A percentile compares a stretch with the other conserved stretches of the same genome.
Conservation (phyloP, 2,329 filamentous ascomycete genomes). For the Bertia moriformis region DNA sequence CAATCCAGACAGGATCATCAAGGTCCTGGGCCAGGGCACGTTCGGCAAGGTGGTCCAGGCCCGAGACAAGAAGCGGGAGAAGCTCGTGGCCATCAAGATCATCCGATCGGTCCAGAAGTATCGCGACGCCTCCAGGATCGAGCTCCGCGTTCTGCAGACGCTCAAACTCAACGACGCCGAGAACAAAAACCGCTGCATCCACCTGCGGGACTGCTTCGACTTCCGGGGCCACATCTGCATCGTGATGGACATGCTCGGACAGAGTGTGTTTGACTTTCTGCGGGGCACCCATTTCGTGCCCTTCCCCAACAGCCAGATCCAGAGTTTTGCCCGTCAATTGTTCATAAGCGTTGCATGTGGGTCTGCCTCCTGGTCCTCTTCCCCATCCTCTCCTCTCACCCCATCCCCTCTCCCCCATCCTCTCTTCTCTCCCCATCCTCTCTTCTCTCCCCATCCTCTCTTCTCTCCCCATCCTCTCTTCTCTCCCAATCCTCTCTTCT, state of each 20-base stretch:
- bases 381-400: neutral
- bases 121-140: slow-evolving; percentile 86
- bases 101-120: slow-evolving; percentile 98
- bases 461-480: slow-evolving; percentile 1
- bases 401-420: neutral
- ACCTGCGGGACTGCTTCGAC: slow-evolving; percentile 91
- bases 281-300: slow-evolving; percentile 92
- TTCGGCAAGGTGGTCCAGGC: slow-evolving; percentile 99
- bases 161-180: slow-evolving; percentile 79
- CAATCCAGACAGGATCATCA: slow-evolving; percentile 64
- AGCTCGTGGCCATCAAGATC: slow-evolving; percentile 85
- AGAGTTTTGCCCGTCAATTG: slow-evolving; percentile 90
- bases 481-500: slow-evolving; percentile 8
- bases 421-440: neutral
- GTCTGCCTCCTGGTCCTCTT: slow-evolving; percentile 17
- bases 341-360: slow-evolving; percentile 96
- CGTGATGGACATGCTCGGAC: slow-evolving; percentile 55
- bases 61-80: slow-evolving; percentile 62
- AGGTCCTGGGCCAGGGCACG: slow-evolving; percentile 85
- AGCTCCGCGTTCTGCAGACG: slow-evolving; percentile 81
- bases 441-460: neutral
- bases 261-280: slow-evolving; percentile 94
- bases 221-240: slow-evolving; percentile 93
- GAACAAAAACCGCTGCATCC: slow-evolving; percentile 92
- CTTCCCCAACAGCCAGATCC: slow-evolving; percentile 96